Percentiles rank a stretch among this genome's conserved stretches.
Conservation (phyloP, 257 asterid species). For the Solanum commersonii region DNA sequence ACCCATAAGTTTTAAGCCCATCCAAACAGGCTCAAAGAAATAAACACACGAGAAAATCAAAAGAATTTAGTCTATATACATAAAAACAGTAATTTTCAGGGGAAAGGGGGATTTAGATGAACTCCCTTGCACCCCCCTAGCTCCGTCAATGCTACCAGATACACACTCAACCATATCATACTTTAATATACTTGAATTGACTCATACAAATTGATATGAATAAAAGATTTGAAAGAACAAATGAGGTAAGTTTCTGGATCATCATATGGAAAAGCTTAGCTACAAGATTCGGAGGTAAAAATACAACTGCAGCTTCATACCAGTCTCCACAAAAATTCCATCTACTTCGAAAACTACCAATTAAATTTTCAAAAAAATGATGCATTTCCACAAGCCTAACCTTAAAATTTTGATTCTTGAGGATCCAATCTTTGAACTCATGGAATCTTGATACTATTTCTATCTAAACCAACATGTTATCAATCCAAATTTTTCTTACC, state of each 20-base stretch:
- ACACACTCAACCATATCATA: not conserved
- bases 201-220: not conserved
- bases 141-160: not conserved
- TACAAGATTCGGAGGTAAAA: not conserved
- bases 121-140: not conserved
- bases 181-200: not conserved
- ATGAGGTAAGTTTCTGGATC: not conserved
- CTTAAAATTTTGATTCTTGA: not conserved
- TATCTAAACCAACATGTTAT: not conserved
- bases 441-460: not conserved
- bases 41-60: not conserved
- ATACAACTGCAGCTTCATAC: not conserved
- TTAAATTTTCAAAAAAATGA: not conserved
- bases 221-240: not conserved
- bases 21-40: not conserved
- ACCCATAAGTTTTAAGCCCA: not conserved
- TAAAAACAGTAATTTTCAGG: not conserved
- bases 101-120: not conserved
- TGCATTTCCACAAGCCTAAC: not conserved
- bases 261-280: not conserved
- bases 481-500: not conserved
- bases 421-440: not conserved
- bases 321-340: not conserved
- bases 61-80: not conserved
- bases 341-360: not conserved